Base-by-base conservation (phyloP, 1,139 yeast species). In the Sugiyamaella sp. region DNA sequence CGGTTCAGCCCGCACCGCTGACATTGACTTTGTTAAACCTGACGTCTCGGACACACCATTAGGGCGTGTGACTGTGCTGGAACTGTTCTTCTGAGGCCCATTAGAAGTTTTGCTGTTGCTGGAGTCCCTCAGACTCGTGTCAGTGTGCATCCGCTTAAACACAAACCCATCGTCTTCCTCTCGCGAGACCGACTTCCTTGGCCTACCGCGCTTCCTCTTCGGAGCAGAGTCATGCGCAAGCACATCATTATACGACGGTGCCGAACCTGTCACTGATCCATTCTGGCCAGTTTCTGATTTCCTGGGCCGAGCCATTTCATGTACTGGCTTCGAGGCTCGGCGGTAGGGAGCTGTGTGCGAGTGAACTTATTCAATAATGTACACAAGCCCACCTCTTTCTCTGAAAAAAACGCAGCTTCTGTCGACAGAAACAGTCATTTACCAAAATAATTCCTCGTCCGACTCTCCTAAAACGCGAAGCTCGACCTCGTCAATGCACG, bases 91-190 rank as follows among this genome's bases (percentile, higher is more conserved):
- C n/a, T n/a, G n/a, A n/a, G n/a, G n/a, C n/a, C n/a, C n/a, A n/a
- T n/a, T n/a, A n/a, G n/a, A n/a, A n/a, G n/a, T 41, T 25, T 27
- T 22, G 12, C 27, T 21, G 16, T 39, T 5, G 16, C 12, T 8
- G 14, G 5, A 16, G 9, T 37, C 22, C 21, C 12, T 17, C n/a
- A 6, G 10, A 25, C 21, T 16, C 14, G 9, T 53, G 19, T 47
- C 44, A 5, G 35, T 24, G 29, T 55, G 47, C 39, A 56, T 25
- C 29, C 58, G 44, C 19, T 46, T 46, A 38, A 59, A 59, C 22
- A 55, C 62, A 53, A 60, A 57, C 9, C 60, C 64, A 32, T 61
- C 63, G 33, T 60, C 62, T 24, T 55, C 60, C 32, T 60, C 62
- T 14, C 27, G 32, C 21, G 10, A 12, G 9, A 35, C 39, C 4